Percentiles rank a stretch among this genome's conserved stretches.
These are phyloP conservation scores for Schizothecium vesticola DNA, from an alignment of 495 filamentous ascomycete species.

Conservation along the genomic window DNA sequence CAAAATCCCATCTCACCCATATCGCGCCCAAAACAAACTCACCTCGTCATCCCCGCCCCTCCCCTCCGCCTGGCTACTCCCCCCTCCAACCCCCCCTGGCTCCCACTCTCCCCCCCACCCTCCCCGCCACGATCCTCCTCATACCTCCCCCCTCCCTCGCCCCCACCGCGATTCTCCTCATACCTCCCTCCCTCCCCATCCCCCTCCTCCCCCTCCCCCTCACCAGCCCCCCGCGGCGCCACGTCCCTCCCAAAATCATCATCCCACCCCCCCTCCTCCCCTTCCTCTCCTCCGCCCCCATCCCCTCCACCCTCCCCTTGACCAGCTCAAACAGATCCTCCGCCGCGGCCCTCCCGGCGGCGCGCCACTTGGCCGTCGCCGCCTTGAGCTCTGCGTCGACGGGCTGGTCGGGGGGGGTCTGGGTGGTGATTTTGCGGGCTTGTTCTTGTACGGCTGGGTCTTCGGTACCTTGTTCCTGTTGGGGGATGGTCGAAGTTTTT, in stretches of 20 bases:
- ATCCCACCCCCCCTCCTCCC: slow-evolving; percentile 13
- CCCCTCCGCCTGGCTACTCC: neutral
- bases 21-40: neutral
- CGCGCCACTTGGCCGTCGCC: slow-evolving; percentile 20
- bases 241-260: slow-evolving; percentile 7
- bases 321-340: slow-evolving; percentile 30
- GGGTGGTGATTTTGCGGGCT: slow-evolving; percentile 17
- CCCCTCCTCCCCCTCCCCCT: neutral
- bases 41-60: neutral
- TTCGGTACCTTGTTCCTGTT: slow-evolving; percentile 6
- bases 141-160: neutral
- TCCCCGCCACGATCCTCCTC: too few species aligned
- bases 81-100: neutral
- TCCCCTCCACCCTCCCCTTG: slow-evolving; percentile 21
- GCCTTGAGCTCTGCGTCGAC: slow-evolving; percentile 21
- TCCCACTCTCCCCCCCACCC: neutral
- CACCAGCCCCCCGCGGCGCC: neutral
- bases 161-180: slow-evolving; percentile 1
- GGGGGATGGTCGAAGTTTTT: neutral
- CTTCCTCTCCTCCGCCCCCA: slow-evolving; percentile 28
- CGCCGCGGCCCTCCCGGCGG: slow-evolving; percentile 22
- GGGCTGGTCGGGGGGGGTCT: slow-evolving; percentile 2
- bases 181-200: slow-evolving; percentile 4
- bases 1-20: neutral
- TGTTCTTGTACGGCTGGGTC: slow-evolving; percentile 18